Evolutionary conservation across 352 stramenopile species (phyloP).

Genomic region (Aphanomyces cochlioides): DNA sequence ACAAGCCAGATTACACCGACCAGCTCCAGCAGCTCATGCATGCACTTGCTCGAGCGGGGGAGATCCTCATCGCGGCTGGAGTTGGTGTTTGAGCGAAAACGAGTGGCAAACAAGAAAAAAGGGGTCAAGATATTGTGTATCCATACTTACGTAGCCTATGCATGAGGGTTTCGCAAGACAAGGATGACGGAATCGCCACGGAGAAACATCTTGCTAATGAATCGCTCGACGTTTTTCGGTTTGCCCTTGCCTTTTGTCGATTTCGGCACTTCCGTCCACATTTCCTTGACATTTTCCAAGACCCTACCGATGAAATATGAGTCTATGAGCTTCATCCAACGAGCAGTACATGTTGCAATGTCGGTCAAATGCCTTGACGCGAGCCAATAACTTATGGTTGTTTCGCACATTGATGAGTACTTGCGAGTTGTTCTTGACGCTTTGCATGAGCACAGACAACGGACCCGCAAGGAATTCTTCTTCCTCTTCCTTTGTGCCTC

Average conservation of each 20-base stretch:
- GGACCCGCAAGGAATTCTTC: slow-evolving; percentile 96
- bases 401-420: slow-evolving; percentile 99
- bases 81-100: neutral
- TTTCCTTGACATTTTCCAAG: slow-evolving; percentile 99
- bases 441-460: slow-evolving; percentile 96
- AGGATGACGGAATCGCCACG: slow-evolving; percentile 99
- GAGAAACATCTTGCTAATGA: slow-evolving; percentile 99
- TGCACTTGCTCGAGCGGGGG: neutral
- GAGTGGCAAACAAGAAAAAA: neutral
- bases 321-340: neutral
- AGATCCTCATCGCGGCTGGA: slow-evolving; percentile 10
- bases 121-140: neutral
- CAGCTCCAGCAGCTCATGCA: slow-evolving; percentile 10
- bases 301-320: slow-evolving; percentile 60
- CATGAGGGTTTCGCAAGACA: slow-evolving; percentile 96
- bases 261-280: slow-evolving; percentile 99
- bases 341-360: slow-evolving; percentile 98
- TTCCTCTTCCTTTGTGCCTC: slow-evolving; percentile 78
- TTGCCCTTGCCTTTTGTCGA: slow-evolving; percentile 94
- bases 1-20: neutral
- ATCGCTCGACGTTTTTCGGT: slow-evolving; percentile 98
- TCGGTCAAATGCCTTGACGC: slow-evolving; percentile 99
- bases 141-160: slow-evolving; percentile 39
- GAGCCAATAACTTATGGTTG: slow-evolving; percentile 99
- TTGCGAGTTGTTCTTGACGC: slow-evolving; percentile 97